Percentiles rank a stretch among this genome's conserved stretches.
Evolutionary conservation across 1,284 basidiomycete species (phyloP).

Genomic region (Puccinia triticina): DNA sequence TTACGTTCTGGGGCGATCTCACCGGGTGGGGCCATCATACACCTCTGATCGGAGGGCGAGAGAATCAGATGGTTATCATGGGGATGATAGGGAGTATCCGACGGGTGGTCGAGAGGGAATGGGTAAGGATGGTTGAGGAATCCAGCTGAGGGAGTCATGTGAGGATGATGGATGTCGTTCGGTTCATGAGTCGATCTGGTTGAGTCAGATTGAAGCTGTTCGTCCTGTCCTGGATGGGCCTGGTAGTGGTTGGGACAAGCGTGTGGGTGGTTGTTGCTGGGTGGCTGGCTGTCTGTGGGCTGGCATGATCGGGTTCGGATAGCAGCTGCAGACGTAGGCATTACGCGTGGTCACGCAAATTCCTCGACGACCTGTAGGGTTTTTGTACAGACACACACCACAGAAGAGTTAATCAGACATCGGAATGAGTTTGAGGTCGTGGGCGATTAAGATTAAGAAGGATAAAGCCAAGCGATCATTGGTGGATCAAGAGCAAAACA

Average conservation of each 20-base stretch:
- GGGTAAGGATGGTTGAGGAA: constrained; percentile 6
- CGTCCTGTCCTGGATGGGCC: too few relatives aligned
- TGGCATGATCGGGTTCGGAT: too few relatives aligned
- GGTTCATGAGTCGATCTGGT: constrained; percentile 4
- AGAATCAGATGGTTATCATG: neutral
- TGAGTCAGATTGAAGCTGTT: too few relatives aligned
- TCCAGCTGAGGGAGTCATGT: constrained; percentile 3
- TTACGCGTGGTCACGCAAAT: too few relatives aligned
- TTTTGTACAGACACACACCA: too few relatives aligned
- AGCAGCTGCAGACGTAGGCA: too few relatives aligned
- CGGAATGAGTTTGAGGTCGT: neutral
- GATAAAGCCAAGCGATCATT: neutral
- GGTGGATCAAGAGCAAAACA: neutral
- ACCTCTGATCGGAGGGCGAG: neutral
- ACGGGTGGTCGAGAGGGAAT: neutral
- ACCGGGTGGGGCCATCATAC: neutral
- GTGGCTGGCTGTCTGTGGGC: too few relatives aligned
- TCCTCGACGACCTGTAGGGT: too few relatives aligned
- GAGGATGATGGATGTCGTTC: neutral
- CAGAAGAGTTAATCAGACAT: neutral
- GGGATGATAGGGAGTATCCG: neutral
- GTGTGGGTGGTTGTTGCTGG: too few relatives aligned
- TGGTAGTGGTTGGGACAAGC: too few relatives aligned
- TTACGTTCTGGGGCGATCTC: neutral
- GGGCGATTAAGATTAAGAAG: too few relatives aligned